Base-by-base conservation (phyloP, 768 basidiomycete species). In the Tulasnella calospora region DNA sequence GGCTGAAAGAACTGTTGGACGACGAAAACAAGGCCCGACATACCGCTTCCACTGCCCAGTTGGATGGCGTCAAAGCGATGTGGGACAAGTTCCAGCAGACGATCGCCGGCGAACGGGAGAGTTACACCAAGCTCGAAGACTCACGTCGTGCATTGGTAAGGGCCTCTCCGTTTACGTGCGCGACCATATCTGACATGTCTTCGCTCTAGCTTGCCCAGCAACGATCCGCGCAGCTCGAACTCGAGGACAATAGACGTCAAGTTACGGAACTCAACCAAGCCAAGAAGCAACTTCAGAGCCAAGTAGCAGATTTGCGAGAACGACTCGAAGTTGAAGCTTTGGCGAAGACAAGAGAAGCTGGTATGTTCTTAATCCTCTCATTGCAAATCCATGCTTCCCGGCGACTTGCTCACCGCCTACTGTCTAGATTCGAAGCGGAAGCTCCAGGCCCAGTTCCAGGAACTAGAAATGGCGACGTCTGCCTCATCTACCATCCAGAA, bases 131-230 rank as follows among this genome's bases (percentile, higher is more conserved):
- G 35, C 84, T 92, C 19, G 92, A 92, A 80, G 92, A 92, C 80
- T 92, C 91, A 21, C 87, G 89, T 70, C 91, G 90, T 81, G 91
- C 92, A 75, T 83, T 93, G 81, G 91, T 92, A 83, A 80, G 90
- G 30, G 9, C n/a, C 27, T 21, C 27, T 9, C 3, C 4, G 4
- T n/a, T 17, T 61, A 5, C 8, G 35, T 23, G 6, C 46, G 71
- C 30, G 33, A 23, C 2, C 17, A 19, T 23, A 36, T 36, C n/a
- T 17, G 73, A 61, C 69, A 79, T 80, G 8, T 21, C 67, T n/a
- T 51, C n/a, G n/a, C 40, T 19, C 35, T 80, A 93, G 92, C 82
- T 91, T 41, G 87, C 90, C 15, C 92, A 92, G 82, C 91, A 93
- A 82, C 88, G 89, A 33, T 87, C 88, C 8, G 84, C 88, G 36